These are phyloP conservation scores for Mycena alexandri DNA, from an alignment of 768 basidiomycete genomes.

Conservation along the genomic window DNA sequence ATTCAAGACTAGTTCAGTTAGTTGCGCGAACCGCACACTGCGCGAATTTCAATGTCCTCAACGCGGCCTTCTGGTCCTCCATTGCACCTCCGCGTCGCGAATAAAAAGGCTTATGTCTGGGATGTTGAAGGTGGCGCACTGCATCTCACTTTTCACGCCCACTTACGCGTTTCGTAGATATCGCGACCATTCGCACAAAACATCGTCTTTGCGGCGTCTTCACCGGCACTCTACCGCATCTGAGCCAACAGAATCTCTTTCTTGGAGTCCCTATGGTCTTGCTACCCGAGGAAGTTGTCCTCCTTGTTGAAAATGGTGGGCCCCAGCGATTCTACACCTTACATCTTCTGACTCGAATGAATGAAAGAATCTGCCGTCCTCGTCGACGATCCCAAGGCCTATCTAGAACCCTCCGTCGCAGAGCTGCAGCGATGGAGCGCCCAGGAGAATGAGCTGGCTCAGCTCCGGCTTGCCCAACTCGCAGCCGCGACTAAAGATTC, in stretches of 20 bases:
- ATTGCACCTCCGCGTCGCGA: slow-evolving; percentile 79
- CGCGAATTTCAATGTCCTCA: slow-evolving; percentile 8
- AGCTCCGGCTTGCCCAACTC: slow-evolving; percentile 59
- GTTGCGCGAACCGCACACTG: slow-evolving; percentile 11
- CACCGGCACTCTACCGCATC: slow-evolving; percentile 91
- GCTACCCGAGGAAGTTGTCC: slow-evolving; percentile 92
- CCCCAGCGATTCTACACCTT: not conserved
- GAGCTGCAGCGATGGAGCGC: slow-evolving; percentile 68
- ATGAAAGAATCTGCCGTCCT: slow-evolving; percentile 80
- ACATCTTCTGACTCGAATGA: slow-evolving; percentile 23
- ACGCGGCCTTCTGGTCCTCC: slow-evolving; percentile 38
- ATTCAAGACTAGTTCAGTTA: not conserved
- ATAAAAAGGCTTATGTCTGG: slow-evolving; percentile 90
- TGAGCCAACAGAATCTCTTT: slow-evolving; percentile 97
- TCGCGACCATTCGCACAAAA: slow-evolving; percentile 80
- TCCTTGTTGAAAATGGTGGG: slow-evolving; percentile 85
- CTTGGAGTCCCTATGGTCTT: slow-evolving; percentile 91
- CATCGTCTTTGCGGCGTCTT: slow-evolving; percentile 89
- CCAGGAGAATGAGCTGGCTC: slow-evolving; percentile 59
- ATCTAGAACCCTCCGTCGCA: slow-evolving; percentile 59
- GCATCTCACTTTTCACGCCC: not conserved
- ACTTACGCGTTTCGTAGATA: slow-evolving; percentile 63
- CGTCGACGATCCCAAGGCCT: slow-evolving; percentile 76
- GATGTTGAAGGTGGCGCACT: slow-evolving; percentile 75
- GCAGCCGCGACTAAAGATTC: slow-evolving; percentile 63